phyloP scores from a whole-genome alignment of 2,329 filamentous ascomycete species.

The Amauroascus niger region DNA sequence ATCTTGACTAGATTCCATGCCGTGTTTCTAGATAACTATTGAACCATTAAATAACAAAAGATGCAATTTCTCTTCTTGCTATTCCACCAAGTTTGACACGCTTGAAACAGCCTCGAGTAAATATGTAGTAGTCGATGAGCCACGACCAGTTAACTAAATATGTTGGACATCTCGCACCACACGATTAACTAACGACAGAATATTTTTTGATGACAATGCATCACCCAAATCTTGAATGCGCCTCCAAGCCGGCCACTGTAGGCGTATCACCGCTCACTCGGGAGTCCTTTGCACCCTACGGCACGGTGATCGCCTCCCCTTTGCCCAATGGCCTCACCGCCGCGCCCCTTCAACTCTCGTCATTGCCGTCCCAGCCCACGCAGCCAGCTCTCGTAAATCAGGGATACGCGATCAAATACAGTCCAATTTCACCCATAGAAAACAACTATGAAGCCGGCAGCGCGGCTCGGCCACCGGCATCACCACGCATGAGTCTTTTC shows the following conservation, averaged over 20 bases:
- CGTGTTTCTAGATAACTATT: neutral
- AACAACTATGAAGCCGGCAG: constrained; percentile 50
- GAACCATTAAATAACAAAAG: too few relatives aligned
- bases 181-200: too few relatives aligned
- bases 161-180: too few relatives aligned
- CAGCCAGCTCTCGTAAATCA: constrained; percentile 65
- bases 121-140: neutral
- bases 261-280: constrained; percentile 52
- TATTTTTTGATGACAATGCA: neutral
- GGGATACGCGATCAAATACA: constrained; percentile 77
- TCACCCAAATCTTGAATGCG: neutral
- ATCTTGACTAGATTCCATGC: neutral
- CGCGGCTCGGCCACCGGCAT: constrained; percentile 44
- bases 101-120: too few relatives aligned
- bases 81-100: too few relatives aligned
- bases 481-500: constrained; percentile 76
- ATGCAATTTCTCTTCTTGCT: neutral
- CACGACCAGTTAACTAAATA: too few relatives aligned
- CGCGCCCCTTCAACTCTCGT: constrained; percentile 37
- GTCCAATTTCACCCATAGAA: constrained; percentile 62
- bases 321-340: constrained; percentile 44
- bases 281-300: constrained; percentile 64
- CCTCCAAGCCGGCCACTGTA: neutral
- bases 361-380: constrained; percentile 30
- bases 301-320: constrained; percentile 71